Evolutionary conservation across 352 stramenopile genomes (phyloP), one percentile per base, ranked within the genome.

Genomic region (Phytophthora agathidicida): DNA sequence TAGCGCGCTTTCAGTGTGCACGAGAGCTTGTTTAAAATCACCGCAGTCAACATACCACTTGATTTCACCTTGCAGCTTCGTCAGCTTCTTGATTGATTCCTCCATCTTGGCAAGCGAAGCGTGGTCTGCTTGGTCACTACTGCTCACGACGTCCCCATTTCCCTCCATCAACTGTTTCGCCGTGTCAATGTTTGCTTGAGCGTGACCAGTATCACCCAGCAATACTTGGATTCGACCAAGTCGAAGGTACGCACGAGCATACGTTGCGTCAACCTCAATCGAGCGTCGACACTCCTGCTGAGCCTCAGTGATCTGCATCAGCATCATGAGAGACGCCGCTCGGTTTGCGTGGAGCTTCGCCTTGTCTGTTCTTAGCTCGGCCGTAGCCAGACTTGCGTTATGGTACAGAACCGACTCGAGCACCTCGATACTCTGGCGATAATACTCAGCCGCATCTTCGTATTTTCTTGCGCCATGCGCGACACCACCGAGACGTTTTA

Each of bases 321-420:
- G 23, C 86, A 93, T 94, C 75, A 94, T 89, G 23, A 91, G 54
- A 5, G 79, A 86, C 11, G 86, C 86, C 3, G 84, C 82, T 31
- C 85, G 73, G 51, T 96, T 96, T 7, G 81, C 73, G 38, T 94
- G 83, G 11, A 94, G 56, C 52, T 93, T 94, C 0, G 84, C 81
- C 41, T 93, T 93, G 53, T 96, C 84, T 4, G 82, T 80, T 60
- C 70, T 57, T n/a, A 89, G 9, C 2, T 73, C 64, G 2, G 52
- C 28, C 13, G 73, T 86, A 23, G 73, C 63, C 4, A 76, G 14
- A 9, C 67, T 65, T 16, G 58, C 59, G 9, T 80, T 43, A 20
- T 73, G 51, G 9, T 57, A 23, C 7, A 88, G 24, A 16, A 80
- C 28, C 14, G 49, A 57, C 20, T 90, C 73, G 19, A 95, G 52